Evolutionary conservation across 352 stramenopile species (phyloP).

Genomic region (Globisporangium cylindrosporum): DNA sequence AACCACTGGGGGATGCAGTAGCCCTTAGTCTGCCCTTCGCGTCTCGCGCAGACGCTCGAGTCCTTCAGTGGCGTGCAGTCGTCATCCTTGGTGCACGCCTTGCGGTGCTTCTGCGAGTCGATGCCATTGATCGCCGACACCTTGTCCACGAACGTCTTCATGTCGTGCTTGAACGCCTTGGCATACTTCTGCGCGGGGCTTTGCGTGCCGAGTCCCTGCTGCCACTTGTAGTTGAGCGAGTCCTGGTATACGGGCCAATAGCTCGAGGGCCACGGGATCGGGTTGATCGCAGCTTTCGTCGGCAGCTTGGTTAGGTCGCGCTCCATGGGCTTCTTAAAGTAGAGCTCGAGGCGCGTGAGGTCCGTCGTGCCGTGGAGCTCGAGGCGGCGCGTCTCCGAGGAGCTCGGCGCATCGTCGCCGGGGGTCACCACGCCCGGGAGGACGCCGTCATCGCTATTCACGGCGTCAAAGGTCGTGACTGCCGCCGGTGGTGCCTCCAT

Average conservation of each 20-base stretch:
- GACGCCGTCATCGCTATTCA: conserved; percentile 13
- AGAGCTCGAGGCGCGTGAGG: conserved; percentile 48
- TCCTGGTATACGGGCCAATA: conserved; percentile 69
- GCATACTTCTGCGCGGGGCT: conserved; percentile 58
- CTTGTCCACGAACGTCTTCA: conserved; percentile 33
- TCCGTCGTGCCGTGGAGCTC: conserved; percentile 41
- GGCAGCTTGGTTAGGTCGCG: conserved; percentile 51
- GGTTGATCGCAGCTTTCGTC: conserved; percentile 36
- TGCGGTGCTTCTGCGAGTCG: conserved; percentile 33
- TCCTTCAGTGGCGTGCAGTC: conserved; percentile 38
- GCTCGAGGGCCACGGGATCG: conserved; percentile 60
- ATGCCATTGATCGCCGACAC: conserved; percentile 49
- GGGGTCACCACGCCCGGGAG: conserved; percentile 12
- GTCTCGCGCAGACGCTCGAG: conserved; percentile 42
- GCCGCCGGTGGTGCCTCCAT: not conserved
- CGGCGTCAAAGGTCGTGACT: conserved; percentile 26
- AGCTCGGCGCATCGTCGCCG: not conserved
- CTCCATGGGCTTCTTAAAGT: conserved; percentile 43
- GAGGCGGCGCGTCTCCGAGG: conserved; percentile 21
- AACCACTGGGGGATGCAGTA: conserved; percentile 62
- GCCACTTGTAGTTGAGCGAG: conserved; percentile 62
- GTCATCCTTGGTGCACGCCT: conserved; percentile 23
- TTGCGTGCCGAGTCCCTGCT: conserved; percentile 22
- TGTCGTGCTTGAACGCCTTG: conserved; percentile 42
- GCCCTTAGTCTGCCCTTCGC: conserved; percentile 22